These are phyloP conservation scores for Wolfiporia cocos DNA, from an alignment of 1,284 basidiomycete genomes.

Conservation along the genomic window DNA sequence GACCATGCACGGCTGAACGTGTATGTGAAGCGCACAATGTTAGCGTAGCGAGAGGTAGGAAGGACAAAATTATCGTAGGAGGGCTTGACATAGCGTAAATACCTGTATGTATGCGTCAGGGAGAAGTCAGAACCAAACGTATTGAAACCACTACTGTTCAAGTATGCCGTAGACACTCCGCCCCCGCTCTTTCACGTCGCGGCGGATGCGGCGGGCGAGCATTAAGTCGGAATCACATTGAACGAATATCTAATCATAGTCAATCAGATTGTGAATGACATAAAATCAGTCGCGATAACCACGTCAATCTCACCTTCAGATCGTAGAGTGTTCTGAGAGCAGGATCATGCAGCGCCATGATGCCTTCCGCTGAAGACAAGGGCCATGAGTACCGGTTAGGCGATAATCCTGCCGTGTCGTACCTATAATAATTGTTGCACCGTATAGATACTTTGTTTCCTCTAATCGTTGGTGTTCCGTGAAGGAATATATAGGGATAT, in stretches of 20 bases:
- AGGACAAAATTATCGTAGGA: constrained; percentile 95
- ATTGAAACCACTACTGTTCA: constrained; percentile 59
- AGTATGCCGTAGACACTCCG: constrained; percentile 83
- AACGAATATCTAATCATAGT: constrained; percentile 58
- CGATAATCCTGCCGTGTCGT: constrained; percentile 1
- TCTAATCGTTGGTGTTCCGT: constrained; percentile 82
- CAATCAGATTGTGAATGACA: background rate
- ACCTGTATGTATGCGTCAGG: constrained; percentile 37
- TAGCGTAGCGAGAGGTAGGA: constrained; percentile 81
- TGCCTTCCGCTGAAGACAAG: constrained; percentile 69
- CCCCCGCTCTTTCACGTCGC: constrained; percentile 87
- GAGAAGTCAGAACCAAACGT: constrained; percentile 1
- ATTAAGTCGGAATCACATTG: constrained; percentile 95
- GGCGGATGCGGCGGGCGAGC: constrained; percentile 87
- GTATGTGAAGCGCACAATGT: constrained; percentile 56
- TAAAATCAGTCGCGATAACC: background rate
- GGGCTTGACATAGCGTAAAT: constrained; percentile 89
- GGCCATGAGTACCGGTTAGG: constrained; percentile 2
- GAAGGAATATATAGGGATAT: constrained; percentile 95
- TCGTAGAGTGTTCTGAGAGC: constrained; percentile 81
- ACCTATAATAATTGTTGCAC: constrained; percentile 93
- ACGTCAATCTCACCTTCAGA: constrained; percentile 63
- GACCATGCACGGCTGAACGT: background rate
- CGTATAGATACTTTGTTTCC: constrained; percentile 91
- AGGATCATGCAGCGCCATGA: constrained; percentile 85